Conservation (phyloP, 352 stramenopile species). For the Globisporangium perplexum region DNA sequence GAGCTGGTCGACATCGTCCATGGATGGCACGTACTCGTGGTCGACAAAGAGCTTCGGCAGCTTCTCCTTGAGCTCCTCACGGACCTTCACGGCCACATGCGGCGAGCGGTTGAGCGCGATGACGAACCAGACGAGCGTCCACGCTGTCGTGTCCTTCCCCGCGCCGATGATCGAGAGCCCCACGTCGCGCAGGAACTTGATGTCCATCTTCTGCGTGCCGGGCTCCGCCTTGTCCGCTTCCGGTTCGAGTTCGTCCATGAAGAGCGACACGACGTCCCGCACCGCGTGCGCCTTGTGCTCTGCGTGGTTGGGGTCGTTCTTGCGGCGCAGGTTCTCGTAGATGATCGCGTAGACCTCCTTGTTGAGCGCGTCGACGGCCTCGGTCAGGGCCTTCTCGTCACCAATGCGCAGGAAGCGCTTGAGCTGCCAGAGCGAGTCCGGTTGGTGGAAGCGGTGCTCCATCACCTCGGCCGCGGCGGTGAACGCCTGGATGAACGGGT, state of each 20-base stretch:
- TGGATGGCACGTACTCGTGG: conserved; percentile 23
- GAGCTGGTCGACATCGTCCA: conserved; percentile 45
- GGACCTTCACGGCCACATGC: conserved; percentile 33
- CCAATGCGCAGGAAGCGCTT: conserved; percentile 44
- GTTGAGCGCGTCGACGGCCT: conserved; percentile 27
- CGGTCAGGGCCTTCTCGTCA: conserved; percentile 25
- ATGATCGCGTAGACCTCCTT: conserved; percentile 42
- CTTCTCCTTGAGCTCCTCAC: conserved; percentile 38
- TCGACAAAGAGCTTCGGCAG: conserved; percentile 25
- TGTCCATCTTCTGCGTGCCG: conserved; percentile 10
- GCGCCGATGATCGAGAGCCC: conserved; percentile 61
- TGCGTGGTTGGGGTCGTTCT: conserved; percentile 13
- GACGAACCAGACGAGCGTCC: conserved; percentile 64
- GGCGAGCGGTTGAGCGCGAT: conserved; percentile 62
- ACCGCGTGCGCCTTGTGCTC: conserved; percentile 9
- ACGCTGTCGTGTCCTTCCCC: conserved; percentile 71
- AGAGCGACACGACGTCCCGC: conserved; percentile 42
- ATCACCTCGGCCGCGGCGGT: conserved; percentile 23
- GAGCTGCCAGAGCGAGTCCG: conserved; percentile 49
- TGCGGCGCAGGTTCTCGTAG: conserved; percentile 33
- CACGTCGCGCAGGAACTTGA: conserved; percentile 59
- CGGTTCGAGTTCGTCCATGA: conserved; percentile 27
- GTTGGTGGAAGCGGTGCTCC: conserved; percentile 36
- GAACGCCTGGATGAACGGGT: conserved; percentile 46
- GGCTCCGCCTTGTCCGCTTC: conserved; percentile 2